Base-by-base conservation (phyloP, 768 basidiomycete species). In the Lyophyllum atratum region DNA sequence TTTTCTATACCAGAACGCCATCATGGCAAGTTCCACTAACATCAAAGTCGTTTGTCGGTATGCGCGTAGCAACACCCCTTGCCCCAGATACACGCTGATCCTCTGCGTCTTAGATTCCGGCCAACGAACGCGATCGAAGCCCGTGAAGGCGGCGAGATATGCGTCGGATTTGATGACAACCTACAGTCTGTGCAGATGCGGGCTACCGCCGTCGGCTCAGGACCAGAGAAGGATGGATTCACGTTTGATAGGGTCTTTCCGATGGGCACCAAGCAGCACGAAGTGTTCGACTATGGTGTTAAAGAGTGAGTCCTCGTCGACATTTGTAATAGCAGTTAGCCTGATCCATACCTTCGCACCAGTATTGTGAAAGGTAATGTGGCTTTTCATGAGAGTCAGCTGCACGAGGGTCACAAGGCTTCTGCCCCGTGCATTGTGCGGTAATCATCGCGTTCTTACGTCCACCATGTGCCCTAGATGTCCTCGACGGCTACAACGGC, bases 41-140 rank as follows among this genome's bases (percentile, higher is more conserved):
- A 95, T 96, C 83, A 96, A 98, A 81, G 97, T 99, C 69, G 93
- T 99, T 63, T 98, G 96, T 83, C 93, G 96, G 96, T 95, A 65
- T 64, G 93, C 76, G 49, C 37, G 47, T 58, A 59, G 48, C 52
- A 50, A 55, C 47, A 34, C 33, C n/a, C 42, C 33, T 54, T 26
- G 29, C 45, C 54, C 58, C 37, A 46, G 50, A 31, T 48, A 40
- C 28, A 22, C 45, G 34, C 64, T 66, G 53, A 66, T 58, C 56
- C 22, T 46, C 33, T 54, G 15, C 31, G 26, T 51, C 44, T 24
- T 67, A 95, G 96, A 56, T 99, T 98, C 76, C 94, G 97, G 61
- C 97, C 97, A 6, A 84, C 90, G 60, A 99, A 99, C 76, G 78
- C 93, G 56, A 86, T 96, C 67, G 97, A 99, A 74, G 74, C 83